Evolutionary conservation across 2,329 filamentous ascomycete species (phyloP).

Genomic region (Botrytis medusae): DNA sequence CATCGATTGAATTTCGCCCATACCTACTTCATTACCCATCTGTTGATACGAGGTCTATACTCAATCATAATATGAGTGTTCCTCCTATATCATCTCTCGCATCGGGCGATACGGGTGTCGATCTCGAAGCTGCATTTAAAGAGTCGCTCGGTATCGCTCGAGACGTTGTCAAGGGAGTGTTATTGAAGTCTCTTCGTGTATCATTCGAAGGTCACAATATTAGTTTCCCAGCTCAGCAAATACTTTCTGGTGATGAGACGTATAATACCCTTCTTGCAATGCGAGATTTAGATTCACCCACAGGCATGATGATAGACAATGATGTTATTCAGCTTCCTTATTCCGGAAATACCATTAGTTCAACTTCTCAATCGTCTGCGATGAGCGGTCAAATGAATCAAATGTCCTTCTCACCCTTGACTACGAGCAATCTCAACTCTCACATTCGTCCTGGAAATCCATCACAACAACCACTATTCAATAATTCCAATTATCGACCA

Average conservation of each 20-base stretch:
- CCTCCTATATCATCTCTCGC: background rate
- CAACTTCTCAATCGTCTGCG: slow-evolving; percentile 3
- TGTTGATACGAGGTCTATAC: background rate
- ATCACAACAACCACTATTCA: background rate
- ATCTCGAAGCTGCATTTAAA: slow-evolving; percentile 23
- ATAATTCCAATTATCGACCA: background rate
- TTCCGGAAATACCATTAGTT: slow-evolving; percentile 6
- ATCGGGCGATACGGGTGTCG: slow-evolving; percentile 7
- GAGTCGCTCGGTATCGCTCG: slow-evolving; percentile 13
- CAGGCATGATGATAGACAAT: background rate
- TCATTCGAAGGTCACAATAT: slow-evolving; percentile 13
- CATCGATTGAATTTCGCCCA: background rate
- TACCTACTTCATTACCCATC: background rate
- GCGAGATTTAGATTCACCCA: background rate
- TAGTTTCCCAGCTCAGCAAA: background rate
- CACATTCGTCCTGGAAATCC: background rate
- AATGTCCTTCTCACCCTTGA: background rate
- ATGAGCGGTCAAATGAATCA: background rate
- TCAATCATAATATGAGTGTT: slow-evolving; percentile 10
- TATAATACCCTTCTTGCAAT: slow-evolving; percentile 4
- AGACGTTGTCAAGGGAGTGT: slow-evolving; percentile 17
- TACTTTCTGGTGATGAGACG: background rate
- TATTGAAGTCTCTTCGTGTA: background rate
- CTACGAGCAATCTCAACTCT: slow-evolving; percentile 13
- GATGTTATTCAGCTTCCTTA: slow-evolving; percentile 17